Evolutionary conservation across 257 asterid species (phyloP), one percentile per base, ranked within the genome.

Genomic region (Fraxinus quadrangulata): DNA sequence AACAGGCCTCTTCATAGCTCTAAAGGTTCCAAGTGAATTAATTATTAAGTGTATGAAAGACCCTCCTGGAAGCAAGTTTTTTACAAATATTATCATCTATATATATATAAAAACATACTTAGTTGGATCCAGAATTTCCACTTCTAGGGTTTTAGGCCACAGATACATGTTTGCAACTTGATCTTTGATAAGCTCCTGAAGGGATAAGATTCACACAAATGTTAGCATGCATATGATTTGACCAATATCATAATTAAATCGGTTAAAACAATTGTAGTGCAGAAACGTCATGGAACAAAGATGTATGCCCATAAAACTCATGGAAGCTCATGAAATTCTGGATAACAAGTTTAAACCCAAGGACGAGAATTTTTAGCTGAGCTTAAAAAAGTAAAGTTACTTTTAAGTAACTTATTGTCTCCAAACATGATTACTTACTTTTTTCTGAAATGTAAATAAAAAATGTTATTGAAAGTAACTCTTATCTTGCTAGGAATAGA

Each of bases 91-190:
- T 63, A 63, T 66, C 45, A 80, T 72, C 19, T 54, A 19, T 42
- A 11, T 16, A 73, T 45, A 33, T 33, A 33, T 68, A 31, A 4
- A 12, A 36, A 49, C 88, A 34, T 87, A 89, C 93, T 82, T 87
- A 42, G 96, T 26, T 63, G 97, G 97, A 82, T 96, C 99, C 77
- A 93, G 87, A 88, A 96, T 84, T 88, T 88, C 87, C 76, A 96
- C 98, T 84, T 93, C 97, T 33, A 93, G 92, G 75, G 98, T 81
- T 87, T 92, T 96, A 75, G 99, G 99, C 99, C 99, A 96, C 78
- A 96, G 92, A 89, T 93, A 96, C 98, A 96, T 90, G 87, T 82
- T 92, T 61, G 95, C 99, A 79, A 96, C 99, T 81, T 93, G 99
- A 87, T 93, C 97, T 84, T 96, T 93, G 86, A 96, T 91, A 6